Base-by-base conservation (phyloP, 768 basidiomycete genomes). In the Podaxis mareebaensis region DNA sequence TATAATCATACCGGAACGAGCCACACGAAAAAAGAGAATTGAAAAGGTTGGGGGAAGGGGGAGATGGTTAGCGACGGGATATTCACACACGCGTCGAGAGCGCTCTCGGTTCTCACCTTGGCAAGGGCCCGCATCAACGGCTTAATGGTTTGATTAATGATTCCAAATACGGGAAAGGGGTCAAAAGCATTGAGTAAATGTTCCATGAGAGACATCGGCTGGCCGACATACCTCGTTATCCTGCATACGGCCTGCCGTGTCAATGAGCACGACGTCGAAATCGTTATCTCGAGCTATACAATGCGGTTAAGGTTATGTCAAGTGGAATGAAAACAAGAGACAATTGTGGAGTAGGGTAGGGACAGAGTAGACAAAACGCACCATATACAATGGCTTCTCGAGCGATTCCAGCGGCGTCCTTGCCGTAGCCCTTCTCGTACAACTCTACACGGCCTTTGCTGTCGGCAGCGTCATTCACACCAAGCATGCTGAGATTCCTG, bases 201-300 rank as follows among this genome's bases (percentile, higher is more conserved):
- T 49, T 59, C 10, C 54, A 53, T 57, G 46, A 26, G 38, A 52
- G 39, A 60, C 60, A 28, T 51, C 17, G 61, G 38, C 61, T 55
- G 10, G 39, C 52, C 81, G 46, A 53, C 82, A 36, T 69, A 92
- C 92, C 85, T 99, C 97, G 73, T 99, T 99, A 75, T 99, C 97
- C 75, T 99, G 97, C 97, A 99, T 99, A 59, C 96, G 85, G 1
- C 97, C 97, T 20, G 97, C 97, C 1, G 97, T 99, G 73, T 99
- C 97, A 69, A 99, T 94, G 51, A 99, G 81, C 5, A 99, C 96
- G 24, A 99, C 95, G 69, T 99, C 97, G 73, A 97, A 98, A 65
- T 89, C 86, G 65, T 91, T 90, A 68, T 96, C 93, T 67, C 88
- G 90, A 36, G 87, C 96, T 97, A 71, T 17, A 58, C 17, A 53